Evolutionary conservation across 208 protist species (phyloP), one percentile per base, ranked within the genome.

Genomic region (Leishmania gerbilli): DNA sequence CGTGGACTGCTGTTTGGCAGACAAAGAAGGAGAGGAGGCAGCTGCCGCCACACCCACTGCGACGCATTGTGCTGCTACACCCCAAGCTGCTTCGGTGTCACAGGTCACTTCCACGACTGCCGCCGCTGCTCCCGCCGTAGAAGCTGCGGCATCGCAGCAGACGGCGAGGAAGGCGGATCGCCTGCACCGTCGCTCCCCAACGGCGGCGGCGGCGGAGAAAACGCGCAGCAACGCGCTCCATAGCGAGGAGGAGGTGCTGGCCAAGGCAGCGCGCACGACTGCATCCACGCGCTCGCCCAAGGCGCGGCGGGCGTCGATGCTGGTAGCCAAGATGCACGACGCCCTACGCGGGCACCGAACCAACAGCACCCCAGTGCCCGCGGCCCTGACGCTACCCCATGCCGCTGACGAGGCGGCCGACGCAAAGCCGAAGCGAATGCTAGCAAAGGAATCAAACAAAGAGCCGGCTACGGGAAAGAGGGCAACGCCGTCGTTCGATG

Each of bases 1-100:
- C 37, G 76, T 80, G 45, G 76, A 84, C 62, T 58, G 72, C 72
- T 76, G 51, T 45, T 37, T 76, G 72, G 6, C 51, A n/a, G 51
- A 62, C 3, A 31, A 76, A 24, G 51, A 76, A 24, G 51, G 21
- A 21, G 72, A 2, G 15, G n/a, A 62, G 72, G 51, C 5, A n/a
- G 40, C 71, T 8, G 24, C 71, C 17, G 15, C 71, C 71, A 9
- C 34, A 34, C 7, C 42, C 71, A 37, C 21, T 37, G 71, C 40
- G 71, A 27, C 47, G n/a, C n/a, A 15, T 47, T 19, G 40, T 49
- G 67, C 34, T 71, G 37, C 15, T 71, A 9, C 67, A 71, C 3
- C 67, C 19, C 40, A 75, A 56, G 55, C 31, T 42, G 31, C 34
- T n/a, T 56, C 55, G 13, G 55, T 53, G 34, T 21, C 37, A 77